Conservation (phyloP, 768 basidiomycete genomes). For the Kwoniella heveanensis region DNA sequence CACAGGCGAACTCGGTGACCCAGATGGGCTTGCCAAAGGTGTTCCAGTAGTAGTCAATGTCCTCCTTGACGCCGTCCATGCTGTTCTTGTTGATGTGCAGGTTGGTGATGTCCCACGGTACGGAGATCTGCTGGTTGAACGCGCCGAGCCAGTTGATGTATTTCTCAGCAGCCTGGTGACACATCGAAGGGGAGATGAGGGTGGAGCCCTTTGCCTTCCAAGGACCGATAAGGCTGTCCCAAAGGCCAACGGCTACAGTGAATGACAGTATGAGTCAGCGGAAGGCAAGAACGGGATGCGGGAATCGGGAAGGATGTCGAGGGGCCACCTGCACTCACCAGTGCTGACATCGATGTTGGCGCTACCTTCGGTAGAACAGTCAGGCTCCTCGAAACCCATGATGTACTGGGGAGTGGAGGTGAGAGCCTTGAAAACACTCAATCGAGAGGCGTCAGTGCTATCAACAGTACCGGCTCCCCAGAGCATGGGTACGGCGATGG, state of each 20-base stretch:
- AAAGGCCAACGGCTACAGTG: conserved; percentile 40
- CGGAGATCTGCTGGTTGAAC: conserved; percentile 43
- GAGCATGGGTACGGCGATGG: conserved; percentile 47
- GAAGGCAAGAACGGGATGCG: not conserved
- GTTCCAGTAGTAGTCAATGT: conserved; percentile 52
- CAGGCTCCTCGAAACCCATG: conserved; percentile 56
- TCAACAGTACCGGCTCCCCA: conserved; percentile 52
- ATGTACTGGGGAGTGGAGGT: conserved; percentile 49
- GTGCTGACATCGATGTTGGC: conserved; percentile 35
- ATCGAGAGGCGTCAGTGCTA: conserved; percentile 44
- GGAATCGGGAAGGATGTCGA: not conserved
- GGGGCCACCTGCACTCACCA: conserved; percentile 16
- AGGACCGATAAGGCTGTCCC: conserved; percentile 52
- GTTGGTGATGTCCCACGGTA: conserved; percentile 47
- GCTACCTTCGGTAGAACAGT: conserved; percentile 46
- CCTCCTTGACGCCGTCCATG: conserved; percentile 50
- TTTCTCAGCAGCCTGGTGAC: conserved; percentile 54
- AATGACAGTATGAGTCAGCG: not conserved
- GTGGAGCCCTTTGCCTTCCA: conserved; percentile 45
- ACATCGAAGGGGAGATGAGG: conserved; percentile 54
- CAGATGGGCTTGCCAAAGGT: conserved; percentile 52
- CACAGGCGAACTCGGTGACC: conserved; percentile 52
- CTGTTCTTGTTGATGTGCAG: conserved; percentile 55
- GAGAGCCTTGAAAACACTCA: conserved; percentile 48
- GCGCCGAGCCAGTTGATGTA: conserved; percentile 43